phyloP scores from a whole-genome alignment of 1,139 yeast genomes.

The Kodamaea anthophila region DNA sequence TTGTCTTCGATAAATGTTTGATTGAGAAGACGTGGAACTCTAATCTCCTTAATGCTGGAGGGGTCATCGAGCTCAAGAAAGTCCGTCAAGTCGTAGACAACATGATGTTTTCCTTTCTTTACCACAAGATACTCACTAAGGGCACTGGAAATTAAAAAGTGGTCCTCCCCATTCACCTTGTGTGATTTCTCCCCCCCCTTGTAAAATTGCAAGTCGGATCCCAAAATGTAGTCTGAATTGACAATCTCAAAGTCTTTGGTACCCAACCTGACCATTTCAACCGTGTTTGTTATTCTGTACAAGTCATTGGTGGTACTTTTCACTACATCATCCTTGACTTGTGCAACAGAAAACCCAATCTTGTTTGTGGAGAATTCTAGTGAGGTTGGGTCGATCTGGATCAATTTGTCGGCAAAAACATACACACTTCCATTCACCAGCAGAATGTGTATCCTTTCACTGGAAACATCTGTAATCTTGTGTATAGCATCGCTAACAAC shows the following conservation, averaged over 20 bases:
- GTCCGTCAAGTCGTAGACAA: slow-evolving; percentile 26
- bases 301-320: slow-evolving; percentile 15
- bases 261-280: slow-evolving; percentile 1
- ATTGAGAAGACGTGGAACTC: slow-evolving; percentile 3
- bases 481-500: slow-evolving; percentile 8
- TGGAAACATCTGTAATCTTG: not conserved
- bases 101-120: slow-evolving; percentile 9
- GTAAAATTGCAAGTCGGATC: slow-evolving; percentile 8
- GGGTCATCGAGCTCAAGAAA: slow-evolving; percentile 19
- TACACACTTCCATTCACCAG: slow-evolving; percentile 13
- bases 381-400: slow-evolving; percentile 8
- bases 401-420: slow-evolving; percentile 9
- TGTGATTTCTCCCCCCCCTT: slow-evolving; percentile 4
- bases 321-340: slow-evolving; percentile 17
- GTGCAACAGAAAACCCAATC: slow-evolving; percentile 7
- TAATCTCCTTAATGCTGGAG: slow-evolving; percentile 12
- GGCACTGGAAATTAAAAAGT: too few relatives aligned
- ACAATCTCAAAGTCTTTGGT: slow-evolving; percentile 4
- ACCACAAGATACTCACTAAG: slow-evolving; percentile 17
- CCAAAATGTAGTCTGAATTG: slow-evolving; percentile 8
- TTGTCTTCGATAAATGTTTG: slow-evolving; percentile 8
- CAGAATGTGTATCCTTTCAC: slow-evolving; percentile 5
- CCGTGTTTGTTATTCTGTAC: slow-evolving; percentile 9
- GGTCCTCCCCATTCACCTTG: not conserved
- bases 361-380: slow-evolving; percentile 5